Evolutionary conservation across 2,329 filamentous ascomycete genomes (phyloP).

Genomic region (Nakataea oryzae): DNA sequence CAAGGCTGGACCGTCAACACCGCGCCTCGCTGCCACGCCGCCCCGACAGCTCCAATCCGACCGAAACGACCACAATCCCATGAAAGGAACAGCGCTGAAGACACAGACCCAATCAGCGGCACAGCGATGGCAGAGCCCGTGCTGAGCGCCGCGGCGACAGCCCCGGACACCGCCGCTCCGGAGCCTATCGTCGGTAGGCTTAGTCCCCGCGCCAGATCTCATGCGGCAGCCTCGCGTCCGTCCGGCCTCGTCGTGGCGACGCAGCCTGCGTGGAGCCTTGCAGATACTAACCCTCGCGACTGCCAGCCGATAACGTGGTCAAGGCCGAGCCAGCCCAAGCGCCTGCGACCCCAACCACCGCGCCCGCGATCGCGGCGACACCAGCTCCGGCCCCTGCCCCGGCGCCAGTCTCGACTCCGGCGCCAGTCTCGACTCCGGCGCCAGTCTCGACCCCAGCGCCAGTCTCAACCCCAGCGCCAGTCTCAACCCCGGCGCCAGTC

Average conservation of each 20-base stretch:
- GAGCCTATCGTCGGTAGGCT: background rate
- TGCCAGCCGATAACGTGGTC: background rate
- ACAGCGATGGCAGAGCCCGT: constrained; percentile 5
- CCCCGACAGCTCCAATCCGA: background rate
- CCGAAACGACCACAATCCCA: background rate
- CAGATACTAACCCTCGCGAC: background rate
- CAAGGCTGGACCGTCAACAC: background rate
- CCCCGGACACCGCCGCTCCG: background rate
- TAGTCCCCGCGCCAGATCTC: background rate
- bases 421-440: background rate
- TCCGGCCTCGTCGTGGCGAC: too few relatives aligned
- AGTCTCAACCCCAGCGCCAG: background rate
- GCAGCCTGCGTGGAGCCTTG: background rate
- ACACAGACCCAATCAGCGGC: background rate
- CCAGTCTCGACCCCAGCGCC: background rate
- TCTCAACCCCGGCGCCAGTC: background rate
- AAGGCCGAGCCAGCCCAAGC: background rate
- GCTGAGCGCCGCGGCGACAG: constrained; percentile 1
- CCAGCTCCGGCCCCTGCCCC: background rate
- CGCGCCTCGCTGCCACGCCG: background rate
- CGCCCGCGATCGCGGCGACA: background rate
- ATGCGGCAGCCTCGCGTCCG: background rate
- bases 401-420: background rate
- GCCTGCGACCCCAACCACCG: too few relatives aligned
- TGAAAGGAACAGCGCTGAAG: background rate